A percentile compares a stretch with the other conserved stretches of the same genome.
Conservation (phyloP, 257 asterid species). For the Galeopsis tetrahit region DNA sequence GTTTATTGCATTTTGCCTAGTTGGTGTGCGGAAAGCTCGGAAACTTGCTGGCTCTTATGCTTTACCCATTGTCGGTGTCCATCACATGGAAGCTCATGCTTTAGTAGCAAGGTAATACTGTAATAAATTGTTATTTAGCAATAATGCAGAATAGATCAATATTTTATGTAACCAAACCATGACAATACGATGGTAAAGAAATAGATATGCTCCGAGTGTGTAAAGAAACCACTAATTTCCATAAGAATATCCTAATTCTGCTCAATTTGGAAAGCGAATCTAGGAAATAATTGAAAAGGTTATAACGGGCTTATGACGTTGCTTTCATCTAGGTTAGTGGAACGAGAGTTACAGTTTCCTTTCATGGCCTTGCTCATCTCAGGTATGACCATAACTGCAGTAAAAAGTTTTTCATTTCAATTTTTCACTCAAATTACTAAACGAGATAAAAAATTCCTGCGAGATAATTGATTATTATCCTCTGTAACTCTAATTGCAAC, state of each 20-base stretch:
- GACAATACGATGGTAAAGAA: slow-evolving; percentile 1
- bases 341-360: slow-evolving; percentile 78
- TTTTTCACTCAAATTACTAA: slow-evolving; percentile 15
- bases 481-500: slow-evolving; percentile 11
- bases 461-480: not conserved
- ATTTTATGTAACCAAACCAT: slow-evolving; percentile 7
- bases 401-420: slow-evolving; percentile 9
- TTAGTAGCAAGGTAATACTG: slow-evolving; percentile 80
- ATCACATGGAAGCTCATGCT: slow-evolving; percentile 99
- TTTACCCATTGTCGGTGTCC: slow-evolving; percentile 88
- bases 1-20: slow-evolving; percentile 46
- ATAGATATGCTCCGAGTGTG: not conserved
- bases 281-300: slow-evolving; percentile 16
- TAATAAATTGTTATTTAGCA: slow-evolving; percentile 19
- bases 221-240: slow-evolving; percentile 8
- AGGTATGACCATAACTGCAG: slow-evolving; percentile 56
- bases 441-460: not conserved
- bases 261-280: slow-evolving; percentile 25
- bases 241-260: slow-evolving; percentile 2
- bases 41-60: slow-evolving; percentile 72
- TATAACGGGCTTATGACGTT: slow-evolving; percentile 31
- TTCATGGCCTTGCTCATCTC: slow-evolving; percentile 92
- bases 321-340: slow-evolving; percentile 68
- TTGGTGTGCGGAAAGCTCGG: slow-evolving; percentile 97
- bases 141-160: slow-evolving; percentile 8